These are phyloP conservation scores for Polyplosphaeria fusca DNA, from an alignment of 495 filamentous ascomycete genomes.

Conservation along the genomic window DNA sequence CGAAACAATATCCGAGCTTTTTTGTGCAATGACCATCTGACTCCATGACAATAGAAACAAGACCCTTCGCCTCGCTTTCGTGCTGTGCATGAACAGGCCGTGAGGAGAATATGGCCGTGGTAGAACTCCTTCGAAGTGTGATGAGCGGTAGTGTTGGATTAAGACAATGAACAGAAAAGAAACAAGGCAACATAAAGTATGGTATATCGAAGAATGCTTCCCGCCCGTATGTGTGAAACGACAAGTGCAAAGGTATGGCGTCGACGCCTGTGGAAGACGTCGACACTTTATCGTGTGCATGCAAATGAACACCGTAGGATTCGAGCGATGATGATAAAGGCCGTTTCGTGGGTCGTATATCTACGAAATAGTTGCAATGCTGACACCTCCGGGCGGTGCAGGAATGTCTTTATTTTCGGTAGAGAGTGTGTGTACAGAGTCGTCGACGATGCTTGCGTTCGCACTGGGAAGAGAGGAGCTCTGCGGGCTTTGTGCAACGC, in stretches of 20 bases:
- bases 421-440: constrained; percentile 32
- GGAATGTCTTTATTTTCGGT: constrained; percentile 20
- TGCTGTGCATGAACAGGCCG: no score
- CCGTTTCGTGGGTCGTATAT: constrained; percentile 11
- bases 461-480: constrained; percentile 60
- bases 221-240: not conserved
- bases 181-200: not conserved
- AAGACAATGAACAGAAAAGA: not conserved
- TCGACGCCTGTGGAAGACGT: not conserved
- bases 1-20: no score
- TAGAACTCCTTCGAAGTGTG: no score
- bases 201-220: no score
- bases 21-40: no score
- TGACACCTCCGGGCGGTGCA: constrained; percentile 12
- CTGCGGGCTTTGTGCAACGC: constrained; percentile 62
- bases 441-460: constrained; percentile 53
- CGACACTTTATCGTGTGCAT: not conserved
- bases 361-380: constrained; percentile 26
- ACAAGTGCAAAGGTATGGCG: not conserved
- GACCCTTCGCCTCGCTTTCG: no score
- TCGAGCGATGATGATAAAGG: not conserved
- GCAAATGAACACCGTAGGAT: not conserved
- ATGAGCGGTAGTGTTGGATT: no score
- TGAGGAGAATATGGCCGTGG: no score
- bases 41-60: no score